Evolutionary conservation across 2,329 filamentous ascomycete genomes (phyloP), one percentile per base, ranked within the genome.

Genomic region (Colletotrichum magnum): DNA sequence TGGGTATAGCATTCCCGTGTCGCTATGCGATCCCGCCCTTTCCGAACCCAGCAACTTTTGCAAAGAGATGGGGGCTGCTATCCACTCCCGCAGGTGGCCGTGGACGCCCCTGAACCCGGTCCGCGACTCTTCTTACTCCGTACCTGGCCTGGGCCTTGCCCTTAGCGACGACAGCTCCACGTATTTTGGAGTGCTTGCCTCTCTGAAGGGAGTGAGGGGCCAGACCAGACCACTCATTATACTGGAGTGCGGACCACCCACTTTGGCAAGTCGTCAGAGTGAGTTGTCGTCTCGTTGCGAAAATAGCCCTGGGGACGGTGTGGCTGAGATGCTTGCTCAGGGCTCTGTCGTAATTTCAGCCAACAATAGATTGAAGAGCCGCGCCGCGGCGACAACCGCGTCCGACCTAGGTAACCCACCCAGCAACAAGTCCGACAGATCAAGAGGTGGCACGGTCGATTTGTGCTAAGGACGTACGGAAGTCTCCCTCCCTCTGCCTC

Each of bases 1-100:
- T 64, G n/a, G 26, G 24, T n/a, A 58, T 54, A 36, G 59, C 15
- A n/a, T 41, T 59, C n/a, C 61, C 24, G 54, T 59, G 53, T 59
- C 43, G 26, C 41, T 43, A 21, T 50, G 15, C 62, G 24, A 45
- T 66, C 62, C 61, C 62, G 56, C 61, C 61, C 50, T 66, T 66
- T 66, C 66, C 66, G 66, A 65, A 69, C 61, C 66, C 56, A 69
- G 66, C 62, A 60, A 15, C 59, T 54, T 62, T 48, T 16, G 45
- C 12, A 43, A 47, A 36, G 58, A 48, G 28, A 47, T 24, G 45
- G 47, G 28, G 18, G 13, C 48, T 32, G 13, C 48, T 32, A 51
- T 56, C 66, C 66, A 65, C 66, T 54, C 58, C 48, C 36, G 43
- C 48, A 39, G 56, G 66, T 65, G 66, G 66, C 41, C 51, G 6